Percentiles rank a stretch among this genome's conserved stretches.
phyloP scores from a whole-genome alignment of 1,139 yeast genomes.

The Groenewaldozyma auringiensis region DNA sequence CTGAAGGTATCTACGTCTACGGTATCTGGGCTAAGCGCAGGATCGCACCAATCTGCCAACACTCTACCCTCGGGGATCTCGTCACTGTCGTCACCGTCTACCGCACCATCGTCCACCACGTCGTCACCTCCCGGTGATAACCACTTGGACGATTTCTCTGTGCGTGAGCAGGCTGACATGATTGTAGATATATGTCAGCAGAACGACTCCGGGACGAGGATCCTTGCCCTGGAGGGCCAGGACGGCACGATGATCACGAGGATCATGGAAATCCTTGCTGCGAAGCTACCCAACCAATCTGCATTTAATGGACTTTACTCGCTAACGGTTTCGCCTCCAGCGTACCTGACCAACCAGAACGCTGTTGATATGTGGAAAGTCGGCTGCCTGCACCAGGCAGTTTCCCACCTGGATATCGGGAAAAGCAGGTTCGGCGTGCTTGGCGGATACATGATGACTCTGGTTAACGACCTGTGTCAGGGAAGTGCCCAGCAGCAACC shows the following conservation, averaged over 20 bases:
- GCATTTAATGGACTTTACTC: constrained; percentile 14
- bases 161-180: not conserved
- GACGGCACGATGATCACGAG: constrained; percentile 18
- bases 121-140: constrained; percentile 7
- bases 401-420: constrained; percentile 15
- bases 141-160: constrained; percentile 1
- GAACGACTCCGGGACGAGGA: constrained; percentile 6
- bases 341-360: constrained; percentile 15
- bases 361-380: constrained; percentile 25
- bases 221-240: constrained; percentile 24
- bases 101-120: not conserved
- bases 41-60: constrained; percentile 1
- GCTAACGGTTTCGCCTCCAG: constrained; percentile 16
- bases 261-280: constrained; percentile 14
- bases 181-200: not conserved
- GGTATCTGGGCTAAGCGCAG: constrained; percentile 1
- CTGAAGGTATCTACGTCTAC: not conserved
- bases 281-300: constrained; percentile 12
- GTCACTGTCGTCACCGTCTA: not conserved
- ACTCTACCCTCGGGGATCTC: not conserved
- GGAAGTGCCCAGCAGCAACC: constrained; percentile 4
- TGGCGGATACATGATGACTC: constrained; percentile 24
- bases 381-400: constrained; percentile 24
- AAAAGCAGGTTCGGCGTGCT: constrained; percentile 16
- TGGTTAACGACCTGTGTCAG: constrained; percentile 23